These are phyloP conservation scores for Dryadomyces quercus-mongolicae DNA, from an alignment of 2,329 filamentous ascomycete genomes.

Conservation along the genomic window DNA sequence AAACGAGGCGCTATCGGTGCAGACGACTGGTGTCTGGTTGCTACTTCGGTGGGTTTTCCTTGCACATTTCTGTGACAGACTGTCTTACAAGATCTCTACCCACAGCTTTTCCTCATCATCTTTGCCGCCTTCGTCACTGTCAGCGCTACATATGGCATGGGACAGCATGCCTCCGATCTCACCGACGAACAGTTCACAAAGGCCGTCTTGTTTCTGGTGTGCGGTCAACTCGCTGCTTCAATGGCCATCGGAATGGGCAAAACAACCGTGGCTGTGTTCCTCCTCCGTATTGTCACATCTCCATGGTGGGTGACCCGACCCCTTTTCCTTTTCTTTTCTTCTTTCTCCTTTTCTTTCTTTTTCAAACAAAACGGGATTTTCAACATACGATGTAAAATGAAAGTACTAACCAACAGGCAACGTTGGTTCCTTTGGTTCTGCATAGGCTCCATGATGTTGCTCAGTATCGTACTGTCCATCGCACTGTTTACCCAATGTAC, in stretches of 20 bases:
- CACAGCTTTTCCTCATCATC: neutral
- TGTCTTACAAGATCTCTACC: neutral
- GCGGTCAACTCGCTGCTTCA: neutral
- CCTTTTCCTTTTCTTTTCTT: neutral
- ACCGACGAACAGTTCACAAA: neutral
- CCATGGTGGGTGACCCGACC: neutral
- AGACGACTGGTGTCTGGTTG: neutral
- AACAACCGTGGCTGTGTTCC: neutral
- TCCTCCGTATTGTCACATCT: neutral
- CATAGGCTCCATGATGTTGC: neutral
- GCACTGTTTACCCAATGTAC: neutral
- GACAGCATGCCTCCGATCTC: neutral
- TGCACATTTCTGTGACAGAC: no score
- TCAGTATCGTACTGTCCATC: neutral
- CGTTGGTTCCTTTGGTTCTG: neutral
- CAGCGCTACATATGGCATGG: neutral
- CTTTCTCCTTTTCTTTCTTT: neutral
- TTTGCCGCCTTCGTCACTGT: neutral
- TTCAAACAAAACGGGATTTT: no score
- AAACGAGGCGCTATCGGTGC: neutral
- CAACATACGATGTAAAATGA: neutral
- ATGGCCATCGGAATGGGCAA: neutral
- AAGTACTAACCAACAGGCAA: neutral
- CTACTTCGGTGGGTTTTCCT: neutral
- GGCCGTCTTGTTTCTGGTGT: neutral